Conservation (phyloP, 768 basidiomycete species). For the Lactifluus volemus region DNA sequence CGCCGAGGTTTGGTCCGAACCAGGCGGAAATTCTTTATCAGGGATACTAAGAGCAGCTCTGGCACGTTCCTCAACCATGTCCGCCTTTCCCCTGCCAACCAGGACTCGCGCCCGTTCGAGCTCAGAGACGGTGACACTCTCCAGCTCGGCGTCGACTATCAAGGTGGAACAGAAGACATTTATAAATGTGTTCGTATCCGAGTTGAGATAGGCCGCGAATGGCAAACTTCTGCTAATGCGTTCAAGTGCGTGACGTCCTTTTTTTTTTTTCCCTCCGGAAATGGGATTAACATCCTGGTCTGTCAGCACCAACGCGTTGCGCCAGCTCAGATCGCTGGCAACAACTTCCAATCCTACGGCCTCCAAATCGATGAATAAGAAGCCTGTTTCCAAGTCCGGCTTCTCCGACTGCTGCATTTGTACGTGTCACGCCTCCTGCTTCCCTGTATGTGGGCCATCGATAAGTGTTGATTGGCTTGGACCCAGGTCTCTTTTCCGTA, state of each 20-base stretch:
- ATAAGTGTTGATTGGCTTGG: background rate
- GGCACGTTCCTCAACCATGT: constrained; percentile 97
- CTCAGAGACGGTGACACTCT: constrained; percentile 91
- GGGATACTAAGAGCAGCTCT: constrained; percentile 81
- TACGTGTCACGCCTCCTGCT: constrained; percentile 31
- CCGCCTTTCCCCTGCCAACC: constrained; percentile 73
- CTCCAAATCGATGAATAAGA: constrained; percentile 21
- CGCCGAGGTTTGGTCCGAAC: constrained; percentile 87
- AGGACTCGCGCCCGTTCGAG: constrained; percentile 66
- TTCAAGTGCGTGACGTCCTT: constrained; percentile 61
- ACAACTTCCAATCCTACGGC: constrained; percentile 26
- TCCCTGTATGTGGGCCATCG: background rate
- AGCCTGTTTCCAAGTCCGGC: constrained; percentile 26
- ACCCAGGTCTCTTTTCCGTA: constrained; percentile 65
- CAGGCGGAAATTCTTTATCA: constrained; percentile 68
- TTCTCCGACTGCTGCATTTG: constrained; percentile 93
- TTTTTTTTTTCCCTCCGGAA: constrained; percentile 10
- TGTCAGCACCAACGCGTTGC: constrained; percentile 60
- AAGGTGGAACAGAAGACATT: constrained; percentile 94
- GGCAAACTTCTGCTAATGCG: constrained; percentile 81
- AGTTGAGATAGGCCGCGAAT: constrained; percentile 82
- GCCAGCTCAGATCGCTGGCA: constrained; percentile 70
- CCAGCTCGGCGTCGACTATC: constrained; percentile 95
- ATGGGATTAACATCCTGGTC: background rate
- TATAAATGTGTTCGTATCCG: constrained; percentile 97